A percentile compares a stretch with the other conserved stretches of the same genome.
phyloP scores from a whole-genome alignment of 768 basidiomycete species.

The Termitomyces sp. region DNA sequence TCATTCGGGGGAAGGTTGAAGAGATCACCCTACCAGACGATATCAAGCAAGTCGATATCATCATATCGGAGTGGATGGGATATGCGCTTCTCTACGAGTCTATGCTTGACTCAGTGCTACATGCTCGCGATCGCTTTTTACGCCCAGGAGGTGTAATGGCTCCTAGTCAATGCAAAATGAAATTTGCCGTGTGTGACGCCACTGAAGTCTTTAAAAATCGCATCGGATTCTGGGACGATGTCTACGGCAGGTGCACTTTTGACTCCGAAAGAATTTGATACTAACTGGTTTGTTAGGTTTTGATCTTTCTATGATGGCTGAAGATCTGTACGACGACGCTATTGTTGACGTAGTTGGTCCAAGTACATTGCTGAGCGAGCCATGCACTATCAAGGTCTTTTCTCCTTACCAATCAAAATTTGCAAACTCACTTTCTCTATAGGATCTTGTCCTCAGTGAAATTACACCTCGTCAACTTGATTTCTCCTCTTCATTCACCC shows the following conservation, averaged over 20 bases:
- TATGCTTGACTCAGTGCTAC: conserved; percentile 94
- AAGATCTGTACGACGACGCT: conserved; percentile 72
- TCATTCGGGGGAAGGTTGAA: conserved; percentile 89
- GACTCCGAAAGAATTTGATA: neutral
- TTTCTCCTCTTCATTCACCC: conserved; percentile 71
- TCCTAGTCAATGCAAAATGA: conserved; percentile 83
- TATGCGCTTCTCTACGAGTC: conserved; percentile 90
- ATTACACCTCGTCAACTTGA: conserved; percentile 69
- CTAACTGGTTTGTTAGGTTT: conserved; percentile 51
- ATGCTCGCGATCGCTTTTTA: conserved; percentile 84
- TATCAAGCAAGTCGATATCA: conserved; percentile 80
- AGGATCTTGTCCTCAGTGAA: conserved; percentile 74
- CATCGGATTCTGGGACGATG: conserved; percentile 83
- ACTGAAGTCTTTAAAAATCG: conserved; percentile 73
- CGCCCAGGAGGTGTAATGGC: conserved; percentile 77
- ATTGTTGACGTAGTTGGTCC: conserved; percentile 74
- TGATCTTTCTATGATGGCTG: conserved; percentile 79
- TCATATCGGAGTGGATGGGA: conserved; percentile 98
- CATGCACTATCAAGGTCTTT: conserved; percentile 61
- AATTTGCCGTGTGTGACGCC: conserved; percentile 78
- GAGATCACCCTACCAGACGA: conserved; percentile 72
- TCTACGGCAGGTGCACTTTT: conserved; percentile 61
- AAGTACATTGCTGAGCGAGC: conserved; percentile 57
- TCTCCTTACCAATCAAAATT: neutral
- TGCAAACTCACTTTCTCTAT: neutral